These are phyloP conservation scores for Excoecaria cochinchinensis DNA, from an alignment of 345 rosid species.

Conservation along the genomic window DNA sequence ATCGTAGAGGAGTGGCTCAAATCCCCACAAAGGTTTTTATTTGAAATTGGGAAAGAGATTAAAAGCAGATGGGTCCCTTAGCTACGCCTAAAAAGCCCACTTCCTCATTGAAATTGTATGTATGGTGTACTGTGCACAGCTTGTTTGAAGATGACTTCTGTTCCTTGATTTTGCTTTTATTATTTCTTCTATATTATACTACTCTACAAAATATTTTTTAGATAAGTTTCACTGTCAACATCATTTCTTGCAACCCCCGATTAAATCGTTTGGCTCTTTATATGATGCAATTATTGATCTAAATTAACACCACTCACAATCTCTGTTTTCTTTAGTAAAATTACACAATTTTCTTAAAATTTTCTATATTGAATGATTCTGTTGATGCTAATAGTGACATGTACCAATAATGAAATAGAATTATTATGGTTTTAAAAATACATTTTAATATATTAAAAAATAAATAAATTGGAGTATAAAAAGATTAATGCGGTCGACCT, in stretches of 20 bases:
- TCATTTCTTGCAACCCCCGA: constrained; percentile 6
- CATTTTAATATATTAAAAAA: no score
- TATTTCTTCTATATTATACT: no score
- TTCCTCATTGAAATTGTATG: neutral
- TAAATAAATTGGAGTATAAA: no score
- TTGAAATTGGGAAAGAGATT: neutral
- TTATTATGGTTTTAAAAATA: no score
- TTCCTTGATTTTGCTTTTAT: neutral
- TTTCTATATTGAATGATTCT: neutral
- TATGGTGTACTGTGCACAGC: constrained; percentile 1
- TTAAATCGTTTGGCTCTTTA: neutral
- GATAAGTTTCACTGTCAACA: neutral
- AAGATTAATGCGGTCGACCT: no score
- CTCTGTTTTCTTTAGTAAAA: neutral
- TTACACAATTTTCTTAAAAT: neutral
- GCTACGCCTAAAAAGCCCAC: neutral
- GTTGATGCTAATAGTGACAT: neutral
- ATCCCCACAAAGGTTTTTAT: constrained; percentile 23
- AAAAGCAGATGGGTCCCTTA: neutral
- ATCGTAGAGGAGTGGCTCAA: constrained; percentile 15
- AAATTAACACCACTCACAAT: neutral
- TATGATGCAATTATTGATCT: neutral
- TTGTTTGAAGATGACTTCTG: neutral
- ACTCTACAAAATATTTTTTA: no score
- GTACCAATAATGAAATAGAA: no score